Percentiles rank a stretch among this genome's conserved stretches.
Evolutionary conservation across 1,139 yeast species (phyloP).

Genomic region (Schwanniomyces etchellsii): DNA sequence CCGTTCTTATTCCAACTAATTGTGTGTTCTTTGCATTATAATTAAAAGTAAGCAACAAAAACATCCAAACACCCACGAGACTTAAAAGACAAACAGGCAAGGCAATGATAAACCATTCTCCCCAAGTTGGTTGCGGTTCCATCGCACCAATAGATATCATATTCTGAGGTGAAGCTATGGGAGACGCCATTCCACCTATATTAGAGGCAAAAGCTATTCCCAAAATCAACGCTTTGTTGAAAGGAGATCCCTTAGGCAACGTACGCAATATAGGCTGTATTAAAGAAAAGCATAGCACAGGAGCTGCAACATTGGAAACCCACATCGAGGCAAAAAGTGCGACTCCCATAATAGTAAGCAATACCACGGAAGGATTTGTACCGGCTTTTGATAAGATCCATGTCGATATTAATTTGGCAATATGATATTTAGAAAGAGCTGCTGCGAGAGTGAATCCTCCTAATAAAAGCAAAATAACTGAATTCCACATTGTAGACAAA

Average conservation of each 20-base stretch:
- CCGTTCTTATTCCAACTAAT: slow-evolving; percentile 48
- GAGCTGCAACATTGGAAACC: slow-evolving; percentile 78
- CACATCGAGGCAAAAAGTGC: slow-evolving; percentile 71
- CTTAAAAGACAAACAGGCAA: slow-evolving; percentile 57
- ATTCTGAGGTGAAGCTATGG: slow-evolving; percentile 74
- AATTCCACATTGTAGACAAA: slow-evolving; percentile 65
- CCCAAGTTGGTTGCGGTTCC: slow-evolving; percentile 69
- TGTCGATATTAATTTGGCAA: slow-evolving; percentile 63
- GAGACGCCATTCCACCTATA: slow-evolving; percentile 77
- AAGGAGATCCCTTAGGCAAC: slow-evolving; percentile 54
- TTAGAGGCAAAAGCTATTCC: slow-evolving; percentile 73
- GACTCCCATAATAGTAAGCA: slow-evolving; percentile 62
- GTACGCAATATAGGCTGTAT: slow-evolving; percentile 61
- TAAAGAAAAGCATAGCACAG: slow-evolving; percentile 65
- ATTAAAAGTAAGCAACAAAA: slow-evolving; percentile 54
- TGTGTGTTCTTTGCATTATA: slow-evolving; percentile 36
- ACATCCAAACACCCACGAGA: slow-evolving; percentile 50
- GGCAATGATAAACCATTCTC: slow-evolving; percentile 69
- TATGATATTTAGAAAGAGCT: slow-evolving; percentile 63
- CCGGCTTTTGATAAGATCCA: slow-evolving; percentile 63
- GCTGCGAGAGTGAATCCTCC: slow-evolving; percentile 77
- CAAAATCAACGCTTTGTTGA: slow-evolving; percentile 58
- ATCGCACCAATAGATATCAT: slow-evolving; percentile 68
- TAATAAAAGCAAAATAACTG: slow-evolving; percentile 60
- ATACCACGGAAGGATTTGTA: slow-evolving; percentile 56